phyloP scores from a whole-genome alignment of 306 rosid genomes.

The Bauhinia variegata region DNA sequence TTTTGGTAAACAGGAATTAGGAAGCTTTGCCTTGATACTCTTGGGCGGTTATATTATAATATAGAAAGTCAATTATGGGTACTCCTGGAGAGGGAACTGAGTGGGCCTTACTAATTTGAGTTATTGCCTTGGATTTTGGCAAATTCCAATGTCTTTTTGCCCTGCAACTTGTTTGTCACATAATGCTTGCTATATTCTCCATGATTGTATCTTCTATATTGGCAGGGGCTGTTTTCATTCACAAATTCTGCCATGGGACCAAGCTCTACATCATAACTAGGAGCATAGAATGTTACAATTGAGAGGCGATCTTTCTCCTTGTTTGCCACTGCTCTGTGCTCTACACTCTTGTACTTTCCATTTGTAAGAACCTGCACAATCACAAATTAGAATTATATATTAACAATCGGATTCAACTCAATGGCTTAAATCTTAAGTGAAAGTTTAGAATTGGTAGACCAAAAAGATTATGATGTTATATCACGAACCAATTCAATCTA shows the following conservation, averaged over 20 bases:
- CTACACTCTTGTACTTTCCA: constrained; percentile 94
- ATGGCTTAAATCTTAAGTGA: neutral
- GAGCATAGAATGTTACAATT: constrained; percentile 90
- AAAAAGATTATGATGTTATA: neutral
- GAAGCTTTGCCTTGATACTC: constrained; percentile 31
- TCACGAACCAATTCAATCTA: too few species aligned
- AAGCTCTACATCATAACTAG: constrained; percentile 85
- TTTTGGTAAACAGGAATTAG: constrained; percentile 26
- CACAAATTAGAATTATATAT: constrained; percentile 27
- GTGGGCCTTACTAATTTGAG: constrained; percentile 42
- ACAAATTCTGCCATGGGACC: constrained; percentile 78
- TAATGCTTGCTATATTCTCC: constrained; percentile 92
- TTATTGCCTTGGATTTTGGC: constrained; percentile 60
- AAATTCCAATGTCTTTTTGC: constrained; percentile 82
- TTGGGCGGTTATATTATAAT: neutral
- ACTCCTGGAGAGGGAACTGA: constrained; percentile 38
- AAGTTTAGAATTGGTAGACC: neutral
- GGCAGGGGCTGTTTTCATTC: constrained; percentile 71
- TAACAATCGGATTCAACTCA: too few species aligned
- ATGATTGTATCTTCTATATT: constrained; percentile 78
- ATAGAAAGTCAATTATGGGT: constrained; percentile 33
- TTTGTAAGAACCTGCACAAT: constrained; percentile 81
- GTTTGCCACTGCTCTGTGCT: constrained; percentile 93
- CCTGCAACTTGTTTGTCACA: constrained; percentile 86
- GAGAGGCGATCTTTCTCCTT: constrained; percentile 72